phyloP scores from a whole-genome alignment of 108 stramenopile species.

The Nitzschia putrida region DNA sequence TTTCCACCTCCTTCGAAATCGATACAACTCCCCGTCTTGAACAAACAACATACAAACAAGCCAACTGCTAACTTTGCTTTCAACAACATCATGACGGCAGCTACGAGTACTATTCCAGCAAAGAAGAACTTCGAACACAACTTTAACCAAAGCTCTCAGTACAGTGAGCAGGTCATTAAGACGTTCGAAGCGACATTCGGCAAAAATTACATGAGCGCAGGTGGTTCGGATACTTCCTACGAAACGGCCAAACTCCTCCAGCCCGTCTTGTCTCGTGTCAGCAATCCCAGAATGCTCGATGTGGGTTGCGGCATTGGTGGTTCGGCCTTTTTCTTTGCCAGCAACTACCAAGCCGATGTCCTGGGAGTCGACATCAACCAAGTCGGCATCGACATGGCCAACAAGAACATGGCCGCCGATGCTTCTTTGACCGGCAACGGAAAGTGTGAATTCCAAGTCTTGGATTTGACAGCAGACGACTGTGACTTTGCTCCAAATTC shows the following conservation, averaged over 20 bases:
- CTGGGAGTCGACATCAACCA: constrained; percentile 21
- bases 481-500: constrained; percentile 6
- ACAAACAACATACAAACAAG: too few relatives aligned
- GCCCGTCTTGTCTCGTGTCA: background rate
- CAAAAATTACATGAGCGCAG: constrained; percentile 27
- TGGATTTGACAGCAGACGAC: background rate
- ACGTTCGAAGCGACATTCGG: constrained; percentile 27
- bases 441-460: background rate
- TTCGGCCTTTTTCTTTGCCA: constrained; percentile 20
- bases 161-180: constrained; percentile 20
- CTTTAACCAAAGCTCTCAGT: constrained; percentile 24
- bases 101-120: too few relatives aligned
- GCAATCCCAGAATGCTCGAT: constrained; percentile 10
- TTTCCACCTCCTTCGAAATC: too few relatives aligned
- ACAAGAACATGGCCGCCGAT: background rate
- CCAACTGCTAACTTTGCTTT: too few relatives aligned
- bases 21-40: too few relatives aligned
- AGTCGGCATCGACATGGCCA: constrained; percentile 17
- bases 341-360: constrained; percentile 16
- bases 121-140: too few relatives aligned
- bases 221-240: constrained; percentile 11
- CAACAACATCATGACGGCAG: too few relatives aligned
- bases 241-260: background rate
- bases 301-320: constrained; percentile 32
- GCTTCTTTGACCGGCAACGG: background rate